A percentile compares a stretch with the other conserved stretches of the same genome.
These are phyloP conservation scores for Hibiscus tridactylites DNA, from an alignment of 345 rosid genomes.

Conservation along the genomic window DNA sequence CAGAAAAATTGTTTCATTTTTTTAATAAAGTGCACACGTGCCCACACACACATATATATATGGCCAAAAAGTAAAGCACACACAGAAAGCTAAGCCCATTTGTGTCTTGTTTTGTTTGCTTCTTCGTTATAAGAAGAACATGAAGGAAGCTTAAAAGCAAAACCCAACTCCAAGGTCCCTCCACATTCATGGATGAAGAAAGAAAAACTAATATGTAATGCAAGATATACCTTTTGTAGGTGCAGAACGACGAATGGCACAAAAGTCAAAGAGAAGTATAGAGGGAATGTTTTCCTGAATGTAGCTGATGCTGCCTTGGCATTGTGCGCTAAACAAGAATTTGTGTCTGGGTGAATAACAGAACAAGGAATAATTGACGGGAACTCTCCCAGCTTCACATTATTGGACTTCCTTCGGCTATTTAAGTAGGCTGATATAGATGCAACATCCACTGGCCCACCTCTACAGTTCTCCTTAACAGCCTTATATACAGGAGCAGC, in stretches of 20 bases:
- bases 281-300: conserved; percentile 92
- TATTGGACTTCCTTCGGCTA: conserved; percentile 34
- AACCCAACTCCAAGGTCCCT: not conserved
- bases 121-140: not conserved
- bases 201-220: conserved; percentile 1
- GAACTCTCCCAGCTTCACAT: conserved; percentile 60
- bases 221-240: conserved; percentile 66
- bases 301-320: conserved; percentile 84
- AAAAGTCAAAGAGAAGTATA: conserved; percentile 93
- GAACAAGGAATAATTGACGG: conserved; percentile 89
- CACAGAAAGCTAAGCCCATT: not conserved
- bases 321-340: conserved; percentile 74
- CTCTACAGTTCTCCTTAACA: conserved; percentile 88
- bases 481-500: conserved; percentile 84
- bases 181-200: not conserved
- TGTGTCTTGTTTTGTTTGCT: not conserved
- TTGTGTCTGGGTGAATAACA: conserved; percentile 75
- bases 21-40: not conserved
- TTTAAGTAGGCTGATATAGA: conserved; percentile 62
- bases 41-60: no score
- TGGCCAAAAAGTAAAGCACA: not conserved
- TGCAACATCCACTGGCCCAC: conserved; percentile 68
- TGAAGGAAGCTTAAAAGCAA: not conserved
- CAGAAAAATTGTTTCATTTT: not conserved
- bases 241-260: conserved; percentile 95